Evolutionary conservation across 139 green algal genomes (phyloP).

Genomic region (Picochlorum sp.): DNA sequence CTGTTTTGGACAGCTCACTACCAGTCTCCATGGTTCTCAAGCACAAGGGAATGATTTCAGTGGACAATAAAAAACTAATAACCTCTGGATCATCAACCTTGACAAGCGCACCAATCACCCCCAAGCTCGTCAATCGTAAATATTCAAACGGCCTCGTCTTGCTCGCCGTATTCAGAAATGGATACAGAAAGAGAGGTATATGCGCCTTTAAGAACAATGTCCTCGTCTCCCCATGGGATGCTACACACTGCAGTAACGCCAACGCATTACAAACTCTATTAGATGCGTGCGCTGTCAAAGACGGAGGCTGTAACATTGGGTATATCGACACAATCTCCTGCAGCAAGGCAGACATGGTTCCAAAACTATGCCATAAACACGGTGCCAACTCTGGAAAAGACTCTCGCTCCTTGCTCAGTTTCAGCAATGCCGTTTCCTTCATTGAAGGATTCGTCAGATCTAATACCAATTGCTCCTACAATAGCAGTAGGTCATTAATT

Average conservation of each 20-base stretch:
- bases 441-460: conserved; percentile 61
- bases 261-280: conserved; percentile 98
- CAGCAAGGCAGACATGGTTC: conserved; percentile 88
- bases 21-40: conserved; percentile 99
- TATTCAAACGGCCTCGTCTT: conserved; percentile 99
- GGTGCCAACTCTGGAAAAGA: conserved; percentile 92
- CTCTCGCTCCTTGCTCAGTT: conserved; percentile 95
- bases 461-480: conserved; percentile 61
- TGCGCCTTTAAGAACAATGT: conserved; percentile 93
- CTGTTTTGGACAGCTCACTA: conserved; percentile 97
- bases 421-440: conserved; percentile 89
- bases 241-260: conserved; percentile 95
- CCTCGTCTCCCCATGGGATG: conserved; percentile 88
- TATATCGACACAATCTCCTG: conserved; percentile 98
- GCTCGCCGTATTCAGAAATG: conserved; percentile 95
- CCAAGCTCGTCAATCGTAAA: conserved; percentile 89
- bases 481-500: not conserved
- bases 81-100: conserved; percentile 99
- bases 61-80: conserved; percentile 99
- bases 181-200: conserved; percentile 97
- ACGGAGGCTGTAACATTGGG: conserved; percentile 83
- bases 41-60: conserved; percentile 98
- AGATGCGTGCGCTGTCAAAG: conserved; percentile 85
- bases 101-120: conserved; percentile 95
- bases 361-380: conserved; percentile 95